Base-by-base conservation (phyloP, 441 rosid species). In the Adansonia rubrostipa region DNA sequence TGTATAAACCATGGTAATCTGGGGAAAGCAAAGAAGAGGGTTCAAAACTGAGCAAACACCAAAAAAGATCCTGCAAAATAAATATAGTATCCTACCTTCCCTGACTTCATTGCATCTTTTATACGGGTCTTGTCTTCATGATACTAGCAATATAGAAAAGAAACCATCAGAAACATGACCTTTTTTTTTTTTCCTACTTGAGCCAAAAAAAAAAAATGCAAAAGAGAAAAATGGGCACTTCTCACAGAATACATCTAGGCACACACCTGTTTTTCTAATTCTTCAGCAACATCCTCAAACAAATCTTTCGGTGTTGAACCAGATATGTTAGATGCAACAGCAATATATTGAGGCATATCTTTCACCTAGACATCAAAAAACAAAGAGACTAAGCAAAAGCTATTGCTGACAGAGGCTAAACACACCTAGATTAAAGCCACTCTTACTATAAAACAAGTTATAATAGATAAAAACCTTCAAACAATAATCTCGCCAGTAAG, bases 251-350 rank as follows among this genome's bases (percentile, higher is more conserved):
- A 60, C 70, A 75, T 73, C 47, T 11, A 54, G 69, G 40, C 58
- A 69, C 33, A 77, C 75, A 94, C 99, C 95, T 89, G 96, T 74
- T 90, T 90, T 80, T 94, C 97, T 83, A 94, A 83, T 71, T 93
- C 97, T 84, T 93, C 98, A 74, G 82, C 74, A 66, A 94, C 87
- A 91, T 92, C 97, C 85, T 94, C 99, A 80, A 94, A 96, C 89
- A 96, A 89, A 81, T 96, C 98, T 87, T 89, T 94, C 0, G 99
- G 98, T 36, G 92, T 91, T 77, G 98, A 96, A 77, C 99, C 99
- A 60, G 93, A 93, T 15, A 80, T 87, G 68, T 96, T 96, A 72
- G 93, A 86, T 73, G 94, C 99, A 89, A 94, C 92, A 82, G 96
- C 98, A 72, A 82, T 88, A 89, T 96, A 96, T 78, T 89, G 95